Evolutionary conservation across 2,329 filamentous ascomycete genomes (phyloP).

Genomic region (Epichloe coenophiala): DNA sequence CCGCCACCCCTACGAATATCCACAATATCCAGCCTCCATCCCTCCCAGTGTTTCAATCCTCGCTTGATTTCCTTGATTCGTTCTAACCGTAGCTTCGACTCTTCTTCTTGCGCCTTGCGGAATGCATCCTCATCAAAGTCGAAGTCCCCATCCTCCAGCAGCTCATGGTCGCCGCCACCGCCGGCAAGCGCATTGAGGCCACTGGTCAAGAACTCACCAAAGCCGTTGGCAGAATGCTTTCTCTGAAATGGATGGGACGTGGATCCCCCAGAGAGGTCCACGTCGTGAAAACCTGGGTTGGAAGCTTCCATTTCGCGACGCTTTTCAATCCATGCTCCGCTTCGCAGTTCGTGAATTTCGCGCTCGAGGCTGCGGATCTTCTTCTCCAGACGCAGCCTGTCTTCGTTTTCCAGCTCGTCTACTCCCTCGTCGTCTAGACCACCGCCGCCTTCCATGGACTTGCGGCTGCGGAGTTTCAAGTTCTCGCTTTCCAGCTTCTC

Average conservation of each 20-base stretch:
- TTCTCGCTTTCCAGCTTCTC: constrained; percentile 61
- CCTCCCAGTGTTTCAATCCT: constrained; percentile 51
- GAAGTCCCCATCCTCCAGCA: constrained; percentile 43
- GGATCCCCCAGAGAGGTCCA: constrained; percentile 51
- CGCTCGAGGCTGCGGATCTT: constrained; percentile 72
- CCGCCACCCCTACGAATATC: constrained; percentile 43
- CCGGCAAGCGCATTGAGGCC: constrained; percentile 48
- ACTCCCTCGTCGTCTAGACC: constrained; percentile 60
- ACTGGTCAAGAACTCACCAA: constrained; percentile 45
- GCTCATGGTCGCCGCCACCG: constrained; percentile 27
- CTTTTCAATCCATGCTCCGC: constrained; percentile 77
- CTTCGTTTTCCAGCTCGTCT: constrained; percentile 79
- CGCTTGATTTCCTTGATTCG: constrained; percentile 52
- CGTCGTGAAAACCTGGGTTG: constrained; percentile 61
- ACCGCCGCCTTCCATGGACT: constrained; percentile 41
- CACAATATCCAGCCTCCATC: constrained; percentile 52
- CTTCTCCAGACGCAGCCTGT: constrained; percentile 57
- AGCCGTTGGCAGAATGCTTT: constrained; percentile 29
- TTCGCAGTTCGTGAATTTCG: constrained; percentile 72
- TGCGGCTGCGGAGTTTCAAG: constrained; percentile 45
- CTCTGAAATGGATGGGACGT: constrained; percentile 22
- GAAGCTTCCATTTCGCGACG: constrained; percentile 57
- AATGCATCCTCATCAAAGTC: constrained; percentile 58
- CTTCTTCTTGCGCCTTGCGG: constrained; percentile 47
- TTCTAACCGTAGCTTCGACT: constrained; percentile 44